These are phyloP conservation scores for Lathyrus sativus DNA, from an alignment of 306 rosid genomes.

Conservation along the genomic window DNA sequence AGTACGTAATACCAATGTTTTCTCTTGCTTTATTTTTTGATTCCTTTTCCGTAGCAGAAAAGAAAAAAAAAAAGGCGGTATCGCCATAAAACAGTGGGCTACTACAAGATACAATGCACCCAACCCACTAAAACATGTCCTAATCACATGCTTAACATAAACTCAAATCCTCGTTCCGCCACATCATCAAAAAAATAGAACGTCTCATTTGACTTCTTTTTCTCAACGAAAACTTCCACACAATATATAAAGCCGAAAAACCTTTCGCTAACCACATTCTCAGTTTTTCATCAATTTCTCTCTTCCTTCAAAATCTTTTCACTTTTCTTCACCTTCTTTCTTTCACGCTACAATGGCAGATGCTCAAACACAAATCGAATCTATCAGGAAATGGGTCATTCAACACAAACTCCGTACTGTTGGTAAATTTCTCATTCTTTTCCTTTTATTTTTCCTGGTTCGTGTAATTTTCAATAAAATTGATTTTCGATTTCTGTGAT, in stretches of 20 bases:
- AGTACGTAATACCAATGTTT: too few species aligned
- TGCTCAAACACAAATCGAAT: conserved; percentile 60
- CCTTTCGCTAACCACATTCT: too few species aligned
- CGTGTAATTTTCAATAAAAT: neutral
- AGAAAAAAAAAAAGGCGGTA: too few species aligned
- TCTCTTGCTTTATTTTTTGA: too few species aligned
- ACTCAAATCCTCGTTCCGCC: neutral
- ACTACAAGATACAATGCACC: too few species aligned
- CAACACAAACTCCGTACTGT: conserved; percentile 94
- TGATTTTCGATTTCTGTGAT: neutral
- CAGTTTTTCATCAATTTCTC: neutral
- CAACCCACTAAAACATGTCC: too few species aligned
- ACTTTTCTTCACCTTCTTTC: neutral
- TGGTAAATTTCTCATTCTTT: conserved; percentile 50
- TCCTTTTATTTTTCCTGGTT: neutral
- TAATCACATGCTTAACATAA: too few species aligned
- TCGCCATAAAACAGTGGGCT: too few species aligned
- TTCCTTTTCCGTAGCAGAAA: too few species aligned
- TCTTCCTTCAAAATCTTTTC: neutral
- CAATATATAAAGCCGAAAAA: neutral
- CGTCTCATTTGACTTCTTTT: neutral
- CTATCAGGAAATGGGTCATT: conserved; percentile 72
- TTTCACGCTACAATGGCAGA: conserved; percentile 58
- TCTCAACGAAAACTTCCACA: neutral
- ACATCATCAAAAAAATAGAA: neutral